Percentiles rank a stretch among this genome's conserved stretches.
phyloP scores from a whole-genome alignment of 2,329 filamentous ascomycete species.

The Trichoderma guizhouense region DNA sequence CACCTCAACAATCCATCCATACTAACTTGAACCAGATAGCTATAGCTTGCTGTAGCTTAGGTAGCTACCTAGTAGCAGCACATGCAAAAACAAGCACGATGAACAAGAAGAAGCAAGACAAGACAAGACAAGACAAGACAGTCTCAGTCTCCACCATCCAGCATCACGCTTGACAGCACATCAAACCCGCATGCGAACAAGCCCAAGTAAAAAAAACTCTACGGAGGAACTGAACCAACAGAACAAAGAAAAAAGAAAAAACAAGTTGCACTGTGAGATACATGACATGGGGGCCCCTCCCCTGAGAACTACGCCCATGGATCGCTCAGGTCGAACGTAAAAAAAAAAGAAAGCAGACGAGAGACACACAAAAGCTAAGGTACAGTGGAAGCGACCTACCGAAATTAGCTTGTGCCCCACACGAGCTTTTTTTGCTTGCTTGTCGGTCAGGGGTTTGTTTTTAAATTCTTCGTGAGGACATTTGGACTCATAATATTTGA shows the following conservation, averaged over 20 bases:
- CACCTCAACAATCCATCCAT: background rate
- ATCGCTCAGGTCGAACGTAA: background rate
- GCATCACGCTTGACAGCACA: slow-evolving; percentile 3
- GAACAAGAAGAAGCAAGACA: background rate
- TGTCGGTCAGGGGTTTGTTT: background rate
- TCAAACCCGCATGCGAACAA: background rate
- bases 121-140: background rate
- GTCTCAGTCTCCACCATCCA: background rate
- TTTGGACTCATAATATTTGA: background rate
- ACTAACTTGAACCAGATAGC: background rate
- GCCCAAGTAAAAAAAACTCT: background rate
- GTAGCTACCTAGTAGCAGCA: background rate
- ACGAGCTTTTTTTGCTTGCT: background rate
- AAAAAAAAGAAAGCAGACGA: background rate
- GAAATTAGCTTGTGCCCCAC: background rate
- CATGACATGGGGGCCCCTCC: background rate
- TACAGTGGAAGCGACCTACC: background rate
- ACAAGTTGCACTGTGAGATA: slow-evolving; percentile 15
- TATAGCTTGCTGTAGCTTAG: background rate
- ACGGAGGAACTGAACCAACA: background rate
- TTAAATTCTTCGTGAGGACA: background rate
- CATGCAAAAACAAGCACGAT: background rate
- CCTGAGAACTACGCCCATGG: slow-evolving; percentile 15
- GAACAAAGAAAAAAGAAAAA: background rate
- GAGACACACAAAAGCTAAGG: background rate